phyloP scores from a whole-genome alignment of 2,329 filamentous ascomycete species.

The Diaporthe capsici region DNA sequence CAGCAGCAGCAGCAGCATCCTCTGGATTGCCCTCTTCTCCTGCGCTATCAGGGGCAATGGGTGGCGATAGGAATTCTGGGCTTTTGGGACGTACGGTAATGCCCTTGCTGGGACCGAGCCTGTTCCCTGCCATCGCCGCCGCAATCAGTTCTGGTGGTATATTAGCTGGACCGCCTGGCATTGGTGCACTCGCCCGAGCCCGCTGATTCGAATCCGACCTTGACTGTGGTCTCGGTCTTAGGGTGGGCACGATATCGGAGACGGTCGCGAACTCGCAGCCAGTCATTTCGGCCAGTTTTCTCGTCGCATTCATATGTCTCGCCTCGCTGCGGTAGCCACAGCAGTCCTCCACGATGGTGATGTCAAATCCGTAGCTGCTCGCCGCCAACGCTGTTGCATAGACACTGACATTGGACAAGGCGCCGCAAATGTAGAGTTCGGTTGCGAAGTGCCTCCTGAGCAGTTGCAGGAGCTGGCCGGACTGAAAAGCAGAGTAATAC shows the following conservation, averaged over 20 bases:
- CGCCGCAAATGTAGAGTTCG: conserved; percentile 90
- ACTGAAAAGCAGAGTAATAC: conserved; percentile 89
- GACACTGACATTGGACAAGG: conserved; percentile 88
- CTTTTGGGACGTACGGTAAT: conserved; percentile 43
- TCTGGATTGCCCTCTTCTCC: conserved; percentile 20
- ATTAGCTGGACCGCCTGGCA: conserved; percentile 43
- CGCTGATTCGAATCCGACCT: conserved; percentile 44
- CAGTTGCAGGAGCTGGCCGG: conserved; percentile 79
- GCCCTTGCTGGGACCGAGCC: conserved; percentile 34
- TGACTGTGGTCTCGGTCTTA: conserved; percentile 34
- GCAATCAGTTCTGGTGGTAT: conserved; percentile 40
- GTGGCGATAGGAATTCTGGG: conserved; percentile 26
- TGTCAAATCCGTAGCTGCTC: conserved; percentile 86
- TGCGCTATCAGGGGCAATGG: conserved; percentile 29
- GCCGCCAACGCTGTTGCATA: conserved; percentile 94
- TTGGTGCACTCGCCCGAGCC: conserved; percentile 24
- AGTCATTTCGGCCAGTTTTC: conserved; percentile 79
- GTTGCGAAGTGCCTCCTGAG: conserved; percentile 90
- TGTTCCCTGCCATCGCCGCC: conserved; percentile 37
- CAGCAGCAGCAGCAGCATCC: conserved; percentile 11
- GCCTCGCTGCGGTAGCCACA: conserved; percentile 81
- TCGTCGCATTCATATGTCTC: conserved; percentile 79
- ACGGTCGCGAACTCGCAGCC: conserved; percentile 77
- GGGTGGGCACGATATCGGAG: conserved; percentile 65
- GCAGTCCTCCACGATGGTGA: conserved; percentile 90